These are phyloP conservation scores for Oidiodendron maius DNA, from an alignment of 495 filamentous ascomycete species.

Conservation along the genomic window DNA sequence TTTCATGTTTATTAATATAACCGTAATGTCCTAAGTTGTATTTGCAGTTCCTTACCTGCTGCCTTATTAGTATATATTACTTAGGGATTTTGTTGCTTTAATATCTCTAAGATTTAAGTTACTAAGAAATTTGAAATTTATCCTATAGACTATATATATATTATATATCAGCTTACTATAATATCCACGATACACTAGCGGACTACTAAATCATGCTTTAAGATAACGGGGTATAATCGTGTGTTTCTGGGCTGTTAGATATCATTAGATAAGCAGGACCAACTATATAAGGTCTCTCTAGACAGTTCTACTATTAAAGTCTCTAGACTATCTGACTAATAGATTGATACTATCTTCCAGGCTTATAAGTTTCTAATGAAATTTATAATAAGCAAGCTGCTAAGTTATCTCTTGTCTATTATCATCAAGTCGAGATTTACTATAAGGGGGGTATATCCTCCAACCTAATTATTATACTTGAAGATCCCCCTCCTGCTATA, in stretches of 20 bases:
- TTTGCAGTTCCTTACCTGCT: too few species aligned
- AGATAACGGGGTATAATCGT: slow-evolving; percentile 10
- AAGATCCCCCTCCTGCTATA: background rate
- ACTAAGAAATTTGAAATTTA: too few species aligned
- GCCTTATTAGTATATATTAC: too few species aligned
- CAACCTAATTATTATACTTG: slow-evolving; percentile 8
- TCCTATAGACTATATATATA: background rate
- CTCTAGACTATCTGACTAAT: background rate
- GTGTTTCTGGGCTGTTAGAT: slow-evolving; percentile 11
- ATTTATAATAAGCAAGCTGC: background rate
- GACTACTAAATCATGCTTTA: slow-evolving; percentile 6
- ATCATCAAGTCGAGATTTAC: slow-evolving; percentile 6
- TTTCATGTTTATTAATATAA: too few species aligned
- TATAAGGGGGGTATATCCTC: slow-evolving; percentile 3
- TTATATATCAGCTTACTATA: slow-evolving; percentile 6
- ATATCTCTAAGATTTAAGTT: too few species aligned
- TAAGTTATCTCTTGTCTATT: slow-evolving; percentile 9
- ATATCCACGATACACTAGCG: slow-evolving; percentile 4
- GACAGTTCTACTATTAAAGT: slow-evolving; percentile 9
- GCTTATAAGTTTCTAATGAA: slow-evolving; percentile 3
- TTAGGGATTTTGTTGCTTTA: too few species aligned
- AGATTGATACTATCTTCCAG: slow-evolving; percentile 2
- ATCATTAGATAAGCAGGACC: slow-evolving; percentile 10
- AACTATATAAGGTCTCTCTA: slow-evolving; percentile 11
- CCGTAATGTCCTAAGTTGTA: too few species aligned